Evolutionary conservation across 2,329 filamentous ascomycete genomes (phyloP), one percentile per base, ranked within the genome.

Genomic region (Sporothrix inflata): DNA sequence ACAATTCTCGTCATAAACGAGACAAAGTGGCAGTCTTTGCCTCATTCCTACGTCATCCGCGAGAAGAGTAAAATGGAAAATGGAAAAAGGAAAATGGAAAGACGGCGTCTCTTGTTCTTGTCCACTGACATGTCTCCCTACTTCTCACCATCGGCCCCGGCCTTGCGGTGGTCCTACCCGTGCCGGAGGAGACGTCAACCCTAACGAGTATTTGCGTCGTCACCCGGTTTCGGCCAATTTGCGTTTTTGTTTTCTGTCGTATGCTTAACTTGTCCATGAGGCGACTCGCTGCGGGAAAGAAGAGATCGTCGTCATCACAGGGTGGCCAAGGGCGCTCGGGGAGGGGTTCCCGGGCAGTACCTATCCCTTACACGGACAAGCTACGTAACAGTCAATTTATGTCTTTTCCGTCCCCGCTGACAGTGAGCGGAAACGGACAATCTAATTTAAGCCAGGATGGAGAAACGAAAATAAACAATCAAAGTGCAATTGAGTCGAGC

Each of bases 201-300:
- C 4, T 60, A 60, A n/a, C n/a, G n/a, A 38, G 6, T n/a, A 3
- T n/a, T 9, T 2, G n/a, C 9, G 12, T 51, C 8, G 19, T 53
- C 45, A 24, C 49, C 49, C 27, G 66, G 66, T 69, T 57, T 69
- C 49, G 12, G 40, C 12, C 61, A 69, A 34, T 42, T 57, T 57
- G 30, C 14, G 5, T 2, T 19, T 57, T 34, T 19, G 30, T 34
- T 34, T 34, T 6, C 3, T 6, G 3, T 24, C 19, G 49, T 51
- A 51, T 24, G 19, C 49, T 51, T 51, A 21, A 51, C 1, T 51
- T 51, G 19, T 51, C 19, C n/a, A n/a, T 51, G 9, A 19, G n/a
- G 49, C 21, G 49, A 51, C 49, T 51, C 49, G 49, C 49, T 51
- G 8, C 19, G 19, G 9, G 49, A 34, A 34, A 47, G 4, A 16